Evolutionary conservation across 179 eudicot genomes (phyloP), one percentile per base, ranked within the genome.

Genomic region (Nepenthes alata): DNA sequence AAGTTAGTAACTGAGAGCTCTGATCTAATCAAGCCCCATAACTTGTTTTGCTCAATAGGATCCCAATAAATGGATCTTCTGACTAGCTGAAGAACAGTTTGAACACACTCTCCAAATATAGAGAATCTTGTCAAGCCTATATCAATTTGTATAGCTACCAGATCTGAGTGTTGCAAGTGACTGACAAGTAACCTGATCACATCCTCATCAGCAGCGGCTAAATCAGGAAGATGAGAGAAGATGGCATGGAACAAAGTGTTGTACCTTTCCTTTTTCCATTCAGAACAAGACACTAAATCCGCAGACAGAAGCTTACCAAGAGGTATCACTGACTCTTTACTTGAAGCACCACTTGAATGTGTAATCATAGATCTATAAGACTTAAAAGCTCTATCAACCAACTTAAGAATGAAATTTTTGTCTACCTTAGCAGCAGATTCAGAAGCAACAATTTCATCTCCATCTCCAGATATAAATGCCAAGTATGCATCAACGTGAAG

Each of bases 11-110:
- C 68, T 9, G 55, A 53, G 58, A 78, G 69, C 75, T 75, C 82
- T n/a, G 79, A 72, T 39, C 67, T 63, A 13, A 76, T 64, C 57
- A 78, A 53, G 41, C 67, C 64, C 82, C 82, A 78, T 2, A 78
- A n/a, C 50, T 69, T 72, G 48, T 51, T 68, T 49, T 69, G 82
- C 45, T 75, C 70, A 14, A 59, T 37, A 25, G 69, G 55, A 7
- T 59, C 70, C 82, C 82, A 78, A n/a, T 11, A 3, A 39, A 72
- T 2, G 35, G 82, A 72, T 25, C 49, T 69, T 64, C 58, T 55
- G 59, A 75, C 58, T 10, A 78, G 12, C 54, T 53, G 67, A 47
- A 53, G 41, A 62, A 72, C 58, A 38, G 55, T 63, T 47, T 12
- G 36, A 54, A 72, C 58, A 60, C 68, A 67, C 51, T 60, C 65